Evolutionary conservation across 257 asterid species (phyloP), one percentile per base, ranked within the genome.

Genomic region (Linaria vulgaris): DNA sequence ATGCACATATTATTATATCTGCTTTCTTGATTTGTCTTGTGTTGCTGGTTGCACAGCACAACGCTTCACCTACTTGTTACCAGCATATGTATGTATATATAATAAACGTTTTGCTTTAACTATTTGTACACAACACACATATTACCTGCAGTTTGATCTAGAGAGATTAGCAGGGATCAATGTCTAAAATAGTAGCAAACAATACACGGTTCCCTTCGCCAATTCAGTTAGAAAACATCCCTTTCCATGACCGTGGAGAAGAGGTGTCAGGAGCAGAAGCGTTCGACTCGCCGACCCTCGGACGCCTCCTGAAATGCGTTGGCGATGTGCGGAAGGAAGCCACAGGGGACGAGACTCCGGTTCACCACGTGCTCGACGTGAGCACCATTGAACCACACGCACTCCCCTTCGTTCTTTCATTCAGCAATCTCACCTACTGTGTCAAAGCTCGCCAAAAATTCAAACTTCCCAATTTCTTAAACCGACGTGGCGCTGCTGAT

Each of bases 341-440:
- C 24, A 63, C 85, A 13, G 96, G 95, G 0, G 96, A 88, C n/a
- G 91, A 88, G 31, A 82, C 97, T 1, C 96, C 97, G 49, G 83
- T 59, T 17, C 95, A 88, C 39, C 95, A 77, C 6, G 87, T 75
- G n/a, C 85, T 91, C 2, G 94, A 84, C 19, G 58, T 87, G 41
- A 34, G 41, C 41, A 8, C 6, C 41, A 1, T 34, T 11, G 79
- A 73, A 19, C 78, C 80, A 0, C 81, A 78, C 0, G 59, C 89
- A 0, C 69, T 89, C 43, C 94, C 91, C 0, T 87, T 87, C 38
- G 80, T 77, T 1, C 86, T 89, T 14, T 74, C 94, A 0, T 89
- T 89, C 70, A 74, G 16, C 13, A 64, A 89, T 24, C 82, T 89
- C 11, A 89, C 88, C 0, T 86, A 89, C 67, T 79, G 82, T 11